Evolutionary conservation across 805 yeast genomes (phyloP).

Genomic region (Candida awuae): DNA sequence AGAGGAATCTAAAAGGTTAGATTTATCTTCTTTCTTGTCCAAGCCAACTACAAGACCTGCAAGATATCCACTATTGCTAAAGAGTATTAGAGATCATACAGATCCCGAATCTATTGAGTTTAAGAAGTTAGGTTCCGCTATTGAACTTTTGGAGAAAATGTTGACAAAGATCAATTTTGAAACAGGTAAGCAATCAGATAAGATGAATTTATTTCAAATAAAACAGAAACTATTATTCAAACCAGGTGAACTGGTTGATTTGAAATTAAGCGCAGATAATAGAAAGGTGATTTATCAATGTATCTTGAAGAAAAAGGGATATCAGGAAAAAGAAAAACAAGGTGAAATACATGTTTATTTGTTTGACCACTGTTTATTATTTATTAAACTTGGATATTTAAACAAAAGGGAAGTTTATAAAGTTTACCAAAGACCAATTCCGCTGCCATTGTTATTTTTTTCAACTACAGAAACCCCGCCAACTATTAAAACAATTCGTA

Average conservation of each 20-base stretch:
- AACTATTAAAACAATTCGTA: conserved; percentile 39
- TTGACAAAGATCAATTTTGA: conserved; percentile 75
- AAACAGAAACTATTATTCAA: conserved; percentile 77
- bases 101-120: conserved; percentile 68
- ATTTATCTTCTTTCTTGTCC: conserved; percentile 84
- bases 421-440: conserved; percentile 85
- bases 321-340: conserved; percentile 59
- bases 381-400: conserved; percentile 77
- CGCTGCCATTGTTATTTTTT: conserved; percentile 64
- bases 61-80: conserved; percentile 77
- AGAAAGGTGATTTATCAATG: conserved; percentile 76
- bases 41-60: conserved; percentile 97
- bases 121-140: conserved; percentile 60
- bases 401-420: conserved; percentile 87
- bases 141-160: conserved; percentile 65
- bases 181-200: conserved; percentile 88
- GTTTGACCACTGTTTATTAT: conserved; percentile 79
- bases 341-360: conserved; percentile 81
- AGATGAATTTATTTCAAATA: conserved; percentile 80
- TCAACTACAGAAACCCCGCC: conserved; percentile 78
- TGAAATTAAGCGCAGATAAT: conserved; percentile 75
- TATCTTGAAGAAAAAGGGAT: conserved; percentile 59
- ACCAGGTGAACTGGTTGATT: conserved; percentile 76
- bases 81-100: conserved; percentile 77
- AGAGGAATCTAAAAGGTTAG: conserved; percentile 81